Evolutionary conservation across 805 yeast genomes (phyloP).

Genomic region (Torulaspora franciscae): DNA sequence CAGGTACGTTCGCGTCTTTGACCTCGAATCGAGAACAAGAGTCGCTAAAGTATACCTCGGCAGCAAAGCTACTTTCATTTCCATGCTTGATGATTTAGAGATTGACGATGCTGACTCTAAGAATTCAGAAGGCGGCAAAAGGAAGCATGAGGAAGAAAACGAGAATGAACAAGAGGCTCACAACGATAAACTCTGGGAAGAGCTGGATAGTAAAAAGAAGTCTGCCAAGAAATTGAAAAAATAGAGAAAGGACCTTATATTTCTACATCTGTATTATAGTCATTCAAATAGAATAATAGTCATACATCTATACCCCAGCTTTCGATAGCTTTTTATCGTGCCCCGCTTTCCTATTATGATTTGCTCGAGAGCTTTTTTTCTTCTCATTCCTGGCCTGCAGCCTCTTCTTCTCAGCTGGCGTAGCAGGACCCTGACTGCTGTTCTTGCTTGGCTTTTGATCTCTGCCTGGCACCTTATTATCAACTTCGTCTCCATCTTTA

Average conservation of each 20-base stretch:
- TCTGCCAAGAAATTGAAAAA: constrained; percentile 7
- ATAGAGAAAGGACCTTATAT: not conserved
- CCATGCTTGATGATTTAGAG: constrained; percentile 34
- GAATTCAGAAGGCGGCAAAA: constrained; percentile 33
- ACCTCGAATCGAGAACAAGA: constrained; percentile 52
- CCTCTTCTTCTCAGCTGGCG: constrained; percentile 27
- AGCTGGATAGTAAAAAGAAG: constrained; percentile 20
- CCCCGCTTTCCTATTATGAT: constrained; percentile 61
- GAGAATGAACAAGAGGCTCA: constrained; percentile 33
- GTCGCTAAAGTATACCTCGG: constrained; percentile 71
- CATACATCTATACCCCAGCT: constrained; percentile 7
- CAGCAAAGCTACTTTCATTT: constrained; percentile 47
- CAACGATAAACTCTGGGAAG: constrained; percentile 35
- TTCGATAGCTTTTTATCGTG: constrained; percentile 50
- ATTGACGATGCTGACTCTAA: constrained; percentile 35
- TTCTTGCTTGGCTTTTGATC: constrained; percentile 2
- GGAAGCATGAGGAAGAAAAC: constrained; percentile 33
- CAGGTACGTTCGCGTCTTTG: constrained; percentile 75
- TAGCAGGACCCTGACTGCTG: not conserved
- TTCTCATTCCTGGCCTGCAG: constrained; percentile 46
- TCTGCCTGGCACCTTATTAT: not conserved
- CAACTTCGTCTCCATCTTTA: constrained; percentile 4
- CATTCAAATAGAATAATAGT: not conserved
- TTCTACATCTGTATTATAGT: not conserved
- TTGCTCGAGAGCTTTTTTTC: constrained; percentile 53